A percentile compares a stretch with the other conserved stretches of the same genome.
Conservation (phyloP, 768 basidiomycete species). For the Suillus variegatus region DNA sequence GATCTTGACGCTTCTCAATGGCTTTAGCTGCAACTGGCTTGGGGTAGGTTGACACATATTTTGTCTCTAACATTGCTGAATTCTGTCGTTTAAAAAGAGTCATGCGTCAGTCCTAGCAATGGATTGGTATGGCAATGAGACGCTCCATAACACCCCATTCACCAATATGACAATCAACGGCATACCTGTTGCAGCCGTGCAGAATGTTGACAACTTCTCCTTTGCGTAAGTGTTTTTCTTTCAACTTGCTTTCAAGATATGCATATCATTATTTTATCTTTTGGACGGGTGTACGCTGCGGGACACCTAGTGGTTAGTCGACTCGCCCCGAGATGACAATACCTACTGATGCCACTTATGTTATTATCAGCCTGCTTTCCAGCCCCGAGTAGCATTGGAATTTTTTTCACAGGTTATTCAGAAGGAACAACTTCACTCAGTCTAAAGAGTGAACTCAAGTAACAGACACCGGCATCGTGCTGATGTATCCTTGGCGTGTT, state of each 20-base stretch:
- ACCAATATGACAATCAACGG: conserved; percentile 60
- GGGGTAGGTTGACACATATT: conserved; percentile 33
- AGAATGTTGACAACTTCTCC: conserved; percentile 55
- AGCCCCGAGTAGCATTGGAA: conserved; percentile 56
- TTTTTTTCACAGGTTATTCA: conserved; percentile 59
- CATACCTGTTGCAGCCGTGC: conserved; percentile 53
- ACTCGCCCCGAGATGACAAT: background rate
- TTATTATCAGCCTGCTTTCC: conserved; percentile 54
- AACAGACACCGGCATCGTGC: background rate
- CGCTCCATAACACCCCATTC: conserved; percentile 40
- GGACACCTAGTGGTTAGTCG: conserved; percentile 64
- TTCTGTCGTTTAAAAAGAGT: conserved; percentile 21
- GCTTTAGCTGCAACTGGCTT: conserved; percentile 23
- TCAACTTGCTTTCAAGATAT: background rate
- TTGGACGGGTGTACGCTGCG: conserved; percentile 54
- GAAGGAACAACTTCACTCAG: conserved; percentile 55
- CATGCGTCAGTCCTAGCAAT: conserved; percentile 42
- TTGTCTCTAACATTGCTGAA: background rate
- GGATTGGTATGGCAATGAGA: conserved; percentile 47
- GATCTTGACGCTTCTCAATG: conserved; percentile 9
- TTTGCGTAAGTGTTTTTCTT: conserved; percentile 49
- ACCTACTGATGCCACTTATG: background rate
- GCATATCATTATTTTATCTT: background rate
- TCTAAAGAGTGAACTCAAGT: conserved; percentile 19
- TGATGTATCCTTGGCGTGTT: background rate